Evolutionary conservation across 345 rosid species (phyloP), one percentile per base, ranked within the genome.

Genomic region (Salix arbutifolia): DNA sequence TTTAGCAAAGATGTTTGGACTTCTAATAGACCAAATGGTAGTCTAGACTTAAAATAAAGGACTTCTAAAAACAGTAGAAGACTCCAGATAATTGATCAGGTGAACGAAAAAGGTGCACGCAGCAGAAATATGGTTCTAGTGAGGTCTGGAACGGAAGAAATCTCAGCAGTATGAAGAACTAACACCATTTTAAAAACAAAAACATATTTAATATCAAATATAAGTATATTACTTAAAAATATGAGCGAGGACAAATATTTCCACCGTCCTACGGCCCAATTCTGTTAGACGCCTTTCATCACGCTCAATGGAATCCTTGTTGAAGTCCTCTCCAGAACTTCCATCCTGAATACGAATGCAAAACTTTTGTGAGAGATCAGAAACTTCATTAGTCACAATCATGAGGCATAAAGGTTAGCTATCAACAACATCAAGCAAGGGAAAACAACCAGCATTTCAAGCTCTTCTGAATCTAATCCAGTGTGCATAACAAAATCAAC

Each of bases 241-340:
- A 81, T 93, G 97, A 28, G 90, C 87, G 70, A 95, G 96, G 64
- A 87, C 94, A 95, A 90, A 92, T 80, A 88, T 90, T 85, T 95
- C 99, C 81, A 95, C 86, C 0, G 98, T 91, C 80, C 95, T 86
- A 67, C 97, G 93, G 69, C 98, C 99, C 81, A 93, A 76, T 77
- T 93, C 99, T 25, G 96, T 93, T 68, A 95, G 91, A 66, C 91
- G 93, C 81, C 90, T 93, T 87, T 95, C 99, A 87, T 95, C 97
- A 67, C 88, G 89, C 79, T 85, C 93, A 82, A 86, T 79, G 42
- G 91, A 85, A 86, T 94, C 97, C 85, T 86, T 90, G 85, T 79
- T 89, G 75, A 85, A 88, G 76, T 91, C 99, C 74, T 91, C 96
- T 70, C 97, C 94, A 48, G 89, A 85, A 83, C 85, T 89, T 53